phyloP scores from a whole-genome alignment of 2,329 filamentous ascomycete genomes.

The Alternaria novae-zelandiae region DNA sequence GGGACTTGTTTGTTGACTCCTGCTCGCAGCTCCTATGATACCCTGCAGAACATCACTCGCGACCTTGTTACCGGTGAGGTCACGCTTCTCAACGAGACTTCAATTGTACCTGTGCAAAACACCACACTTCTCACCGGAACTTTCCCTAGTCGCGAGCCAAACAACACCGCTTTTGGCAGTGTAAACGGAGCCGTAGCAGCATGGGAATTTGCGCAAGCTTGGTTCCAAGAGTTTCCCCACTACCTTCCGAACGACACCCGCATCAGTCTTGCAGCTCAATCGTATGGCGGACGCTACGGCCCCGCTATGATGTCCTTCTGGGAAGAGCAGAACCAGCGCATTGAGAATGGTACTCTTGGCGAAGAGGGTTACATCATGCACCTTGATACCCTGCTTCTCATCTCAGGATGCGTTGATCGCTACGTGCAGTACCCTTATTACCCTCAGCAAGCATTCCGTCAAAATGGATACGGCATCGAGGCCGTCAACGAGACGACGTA shows the following conservation, averaged over 20 bases:
- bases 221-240: conserved; percentile 31
- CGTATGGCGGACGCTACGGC: conserved; percentile 19
- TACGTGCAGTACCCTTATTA: conserved; percentile 19
- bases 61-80: conserved; percentile 22
- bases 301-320: conserved; percentile 21
- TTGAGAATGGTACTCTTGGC: conserved; percentile 13
- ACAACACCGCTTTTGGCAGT: conserved; percentile 25
- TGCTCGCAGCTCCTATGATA: conserved; percentile 53
- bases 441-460: conserved; percentile 15
- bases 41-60: conserved; percentile 25
- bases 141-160: conserved; percentile 21
- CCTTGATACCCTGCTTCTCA: conserved; percentile 15
- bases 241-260: conserved; percentile 25
- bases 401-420: conserved; percentile 16
- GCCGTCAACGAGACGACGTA: conserved; percentile 22
- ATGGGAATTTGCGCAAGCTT: conserved; percentile 29
- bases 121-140: conserved; percentile 24
- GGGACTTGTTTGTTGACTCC: background rate
- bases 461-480: conserved; percentile 17
- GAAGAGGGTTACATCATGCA: conserved; percentile 16
- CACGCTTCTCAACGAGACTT: conserved; percentile 16
- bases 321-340: conserved; percentile 22
- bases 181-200: conserved; percentile 25
- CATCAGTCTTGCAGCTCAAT: conserved; percentile 27
- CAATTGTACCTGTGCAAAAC: conserved; percentile 23